These are phyloP conservation scores for Penicillium corylophilum DNA, from an alignment of 2,329 filamentous ascomycete species.

Conservation along the genomic window DNA sequence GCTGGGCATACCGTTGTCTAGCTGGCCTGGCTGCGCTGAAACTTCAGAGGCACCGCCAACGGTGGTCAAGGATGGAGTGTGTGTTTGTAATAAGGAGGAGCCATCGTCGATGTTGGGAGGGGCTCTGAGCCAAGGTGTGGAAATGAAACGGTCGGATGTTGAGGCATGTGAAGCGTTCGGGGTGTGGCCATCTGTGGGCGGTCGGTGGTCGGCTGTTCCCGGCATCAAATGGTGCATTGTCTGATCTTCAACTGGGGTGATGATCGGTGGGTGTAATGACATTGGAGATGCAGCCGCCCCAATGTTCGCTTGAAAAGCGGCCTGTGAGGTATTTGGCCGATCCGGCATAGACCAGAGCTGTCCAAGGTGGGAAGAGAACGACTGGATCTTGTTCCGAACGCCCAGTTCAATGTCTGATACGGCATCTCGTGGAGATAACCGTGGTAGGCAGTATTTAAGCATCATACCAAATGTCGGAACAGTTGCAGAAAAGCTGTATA, in stretches of 20 bases:
- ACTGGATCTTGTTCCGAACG: slow-evolving; percentile 28
- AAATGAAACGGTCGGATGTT: slow-evolving; percentile 23
- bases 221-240: slow-evolving; percentile 7
- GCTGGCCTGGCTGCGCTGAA: slow-evolving; percentile 17
- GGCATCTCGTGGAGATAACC: slow-evolving; percentile 2
- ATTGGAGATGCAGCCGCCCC: slow-evolving; percentile 1
- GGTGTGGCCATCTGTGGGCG: slow-evolving; percentile 1
- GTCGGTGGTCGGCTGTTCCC: slow-evolving; percentile 5
- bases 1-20: slow-evolving; percentile 14
- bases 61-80: slow-evolving; percentile 28
- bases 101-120: slow-evolving; percentile 27
- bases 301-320: slow-evolving; percentile 1
- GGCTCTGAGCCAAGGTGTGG: slow-evolving; percentile 30
- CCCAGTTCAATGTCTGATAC: slow-evolving; percentile 26
- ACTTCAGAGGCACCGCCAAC: slow-evolving; percentile 20
- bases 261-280: slow-evolving; percentile 8
- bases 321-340: not conserved
- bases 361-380: slow-evolving; percentile 30
- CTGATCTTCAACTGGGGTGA: slow-evolving; percentile 4
- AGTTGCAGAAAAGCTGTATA: slow-evolving; percentile 40
- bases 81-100: slow-evolving; percentile 27
- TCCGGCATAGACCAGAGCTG: slow-evolving; percentile 27
- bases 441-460: slow-evolving; percentile 34
- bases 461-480: slow-evolving; percentile 45
- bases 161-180: slow-evolving; percentile 5